Base-by-base conservation (phyloP, 768 basidiomycete species). In the Steccherinum ochraceum region DNA sequence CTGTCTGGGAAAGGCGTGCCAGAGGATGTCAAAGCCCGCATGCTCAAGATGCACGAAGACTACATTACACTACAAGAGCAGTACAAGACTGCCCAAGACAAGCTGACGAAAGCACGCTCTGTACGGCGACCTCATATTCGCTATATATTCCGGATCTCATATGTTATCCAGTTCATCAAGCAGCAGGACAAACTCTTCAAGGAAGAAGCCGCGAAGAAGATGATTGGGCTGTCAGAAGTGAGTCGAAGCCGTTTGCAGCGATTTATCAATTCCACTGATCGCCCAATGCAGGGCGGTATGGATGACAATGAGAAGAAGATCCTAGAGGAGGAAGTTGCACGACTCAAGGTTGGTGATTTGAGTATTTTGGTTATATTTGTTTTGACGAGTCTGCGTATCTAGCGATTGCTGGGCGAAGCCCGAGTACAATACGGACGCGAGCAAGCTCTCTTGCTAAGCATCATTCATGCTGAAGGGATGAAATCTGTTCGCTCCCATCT, bases 131-230 rank as follows among this genome's bases (percentile, higher is more conserved):
- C 24, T 12, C 20, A 18, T 7, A 30, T 26, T 50, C 10, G 20
- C 26, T 2, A 12, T 24, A 2, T n/a, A n/a, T n/a, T n/a, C n/a
- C n/a, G n/a, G n/a, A 25, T 21, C 52, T 27, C 19, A 39, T 50
- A 5, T 41, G 21, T 51, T 13, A 18, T 48, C 18, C 60, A 94
- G 89, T 93, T 95, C 67, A 92, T 97, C 72, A 92, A 91, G 64
- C 77, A 83, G 25, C 93, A 95, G 65, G 93, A 96, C 69, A 88
- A 87, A 56, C 73, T 92, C 24, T 86, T 93, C 69, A 87, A 86
- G 57, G 88, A 91, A 61, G 84, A 86, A 60, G 83, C 84, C 46
- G 80, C 83, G 3, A 78, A 81, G 46, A 76, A 75, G 57, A 71
- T 69, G 57, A 71, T 69, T 24, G 72, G 67, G 44, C 61, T 72